phyloP scores from a whole-genome alignment of 768 basidiomycete genomes.

The Termitomyces sp. region DNA sequence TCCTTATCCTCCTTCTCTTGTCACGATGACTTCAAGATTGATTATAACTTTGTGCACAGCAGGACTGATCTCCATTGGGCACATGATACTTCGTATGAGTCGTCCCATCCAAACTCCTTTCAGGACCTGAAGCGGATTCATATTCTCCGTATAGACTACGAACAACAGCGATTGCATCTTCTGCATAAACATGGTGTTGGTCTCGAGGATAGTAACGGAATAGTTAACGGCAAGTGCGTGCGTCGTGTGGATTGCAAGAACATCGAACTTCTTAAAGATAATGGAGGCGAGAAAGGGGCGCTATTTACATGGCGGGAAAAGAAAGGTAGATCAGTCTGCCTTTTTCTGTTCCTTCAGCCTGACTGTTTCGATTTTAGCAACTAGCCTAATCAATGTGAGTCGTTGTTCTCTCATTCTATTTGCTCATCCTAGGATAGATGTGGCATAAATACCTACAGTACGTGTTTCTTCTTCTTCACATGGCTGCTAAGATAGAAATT shows the following conservation, averaged over 20 bases:
- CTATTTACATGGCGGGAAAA: constrained; percentile 96
- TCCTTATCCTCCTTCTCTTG: constrained; percentile 21
- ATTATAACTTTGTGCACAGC: constrained; percentile 6
- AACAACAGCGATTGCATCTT: constrained; percentile 85
- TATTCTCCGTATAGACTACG: constrained; percentile 62
- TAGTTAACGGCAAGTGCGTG: constrained; percentile 65
- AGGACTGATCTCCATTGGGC: constrained; percentile 96
- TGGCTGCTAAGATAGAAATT: not conserved
- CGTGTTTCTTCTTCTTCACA: constrained; percentile 22
- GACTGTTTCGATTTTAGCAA: constrained; percentile 29
- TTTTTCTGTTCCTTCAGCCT: constrained; percentile 20
- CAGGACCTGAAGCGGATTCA: constrained; percentile 11
- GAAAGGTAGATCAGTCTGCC: constrained; percentile 51
- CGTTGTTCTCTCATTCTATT: constrained; percentile 9
- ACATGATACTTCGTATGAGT: constrained; percentile 85
- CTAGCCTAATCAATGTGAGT: constrained; percentile 82
- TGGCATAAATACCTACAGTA: constrained; percentile 84
- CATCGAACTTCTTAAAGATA: constrained; percentile 79
- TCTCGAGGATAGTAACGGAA: constrained; percentile 70
- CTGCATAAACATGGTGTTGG: constrained; percentile 94
- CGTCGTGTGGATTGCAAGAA: constrained; percentile 78
- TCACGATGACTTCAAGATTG: not conserved
- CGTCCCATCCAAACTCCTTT: constrained; percentile 7
- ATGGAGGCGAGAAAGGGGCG: constrained; percentile 73
- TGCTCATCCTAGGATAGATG: constrained; percentile 44